Evolutionary conservation across 2,329 filamentous ascomycete species (phyloP), one percentile per base, ranked within the genome.

Genomic region (Xenoacremonium recifei): DNA sequence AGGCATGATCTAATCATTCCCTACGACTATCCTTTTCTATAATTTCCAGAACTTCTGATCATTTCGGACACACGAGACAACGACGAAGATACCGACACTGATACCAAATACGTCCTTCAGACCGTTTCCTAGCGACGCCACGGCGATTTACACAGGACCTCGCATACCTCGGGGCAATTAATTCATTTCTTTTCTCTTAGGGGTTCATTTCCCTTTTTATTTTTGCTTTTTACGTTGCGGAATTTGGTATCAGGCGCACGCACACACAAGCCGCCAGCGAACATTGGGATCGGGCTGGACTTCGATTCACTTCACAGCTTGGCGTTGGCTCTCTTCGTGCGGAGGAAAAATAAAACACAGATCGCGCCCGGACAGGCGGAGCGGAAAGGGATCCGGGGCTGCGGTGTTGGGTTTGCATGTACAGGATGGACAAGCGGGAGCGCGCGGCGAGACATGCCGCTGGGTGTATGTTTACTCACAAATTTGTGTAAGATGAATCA

Each of bases 1-100:
- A 17, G 72, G 71, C 37, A 71, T 75, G 70, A 73, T 75, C 45
- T 75, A 54, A 65, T 45, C 21, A 31, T 34, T 32, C 23, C 31
- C 42, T 21, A 40, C 13, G 32, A 30, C 45, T 53, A 29, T 35
- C 27, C 16, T 11, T 40, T n/a, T 37, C 17, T 13, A 7, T 21
- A 41, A 36, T 35, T 48, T 51, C 39, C 44, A 29, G 42, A 44
- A 45, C 9, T 51, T 54, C 36, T 25, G 33, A 29, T 39, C 50
- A 42, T 45, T 31, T 33, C 40, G 15, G 40, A 17, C 47, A 42
- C 37, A 45, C 35, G 46, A 51, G 45, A 54, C 46, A 50, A 49
- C 38, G 50, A 57, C 44, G 29, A 53, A 45, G 41, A 57, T 51
- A 54, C 38, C 43, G 52, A 43, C 48, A 44, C 48, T 39, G n/a